Conservation (phyloP, 2,329 filamentous ascomycete species). For the Monilinia vaccinii-corymbosi region DNA sequence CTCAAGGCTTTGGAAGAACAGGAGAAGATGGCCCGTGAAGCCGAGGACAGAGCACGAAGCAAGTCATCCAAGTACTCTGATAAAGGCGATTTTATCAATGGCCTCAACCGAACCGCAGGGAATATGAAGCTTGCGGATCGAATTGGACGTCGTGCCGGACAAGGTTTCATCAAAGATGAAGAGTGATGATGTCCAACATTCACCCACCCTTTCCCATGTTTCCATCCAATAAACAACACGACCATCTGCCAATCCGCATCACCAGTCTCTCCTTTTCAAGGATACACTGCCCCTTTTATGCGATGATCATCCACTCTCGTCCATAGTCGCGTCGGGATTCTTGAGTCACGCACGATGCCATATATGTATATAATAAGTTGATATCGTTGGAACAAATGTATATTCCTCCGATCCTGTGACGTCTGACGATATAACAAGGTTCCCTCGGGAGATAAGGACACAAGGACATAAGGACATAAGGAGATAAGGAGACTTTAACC, state of each 20-base stretch:
- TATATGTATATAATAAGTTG: too few species aligned
- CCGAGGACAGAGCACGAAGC: conserved; percentile 55
- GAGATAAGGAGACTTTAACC: too few species aligned
- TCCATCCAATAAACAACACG: background rate
- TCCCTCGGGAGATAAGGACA: too few species aligned
- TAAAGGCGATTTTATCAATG: conserved; percentile 55
- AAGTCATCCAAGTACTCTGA: conserved; percentile 52
- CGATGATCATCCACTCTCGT: conserved; percentile 7
- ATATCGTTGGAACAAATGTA: too few species aligned
- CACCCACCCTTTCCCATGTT: too few species aligned
- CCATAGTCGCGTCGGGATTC: background rate
- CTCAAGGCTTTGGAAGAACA: conserved; percentile 56
- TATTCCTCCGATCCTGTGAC: too few species aligned
- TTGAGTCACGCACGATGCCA: background rate
- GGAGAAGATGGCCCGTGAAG: conserved; percentile 55
- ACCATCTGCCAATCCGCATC: background rate
- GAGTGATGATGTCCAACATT: conserved; percentile 15
- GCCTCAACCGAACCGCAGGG: conserved; percentile 50
- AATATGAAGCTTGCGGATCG: conserved; percentile 43
- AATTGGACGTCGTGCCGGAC: conserved; percentile 38
- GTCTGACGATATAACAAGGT: too few species aligned
- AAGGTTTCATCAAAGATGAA: conserved; percentile 39
- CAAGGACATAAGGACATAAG: too few species aligned
- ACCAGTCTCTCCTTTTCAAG: conserved; percentile 4
- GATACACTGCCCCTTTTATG: conserved; percentile 1